Conservation (phyloP, 306 rosid species). For the Trichosanthes truncata region DNA sequence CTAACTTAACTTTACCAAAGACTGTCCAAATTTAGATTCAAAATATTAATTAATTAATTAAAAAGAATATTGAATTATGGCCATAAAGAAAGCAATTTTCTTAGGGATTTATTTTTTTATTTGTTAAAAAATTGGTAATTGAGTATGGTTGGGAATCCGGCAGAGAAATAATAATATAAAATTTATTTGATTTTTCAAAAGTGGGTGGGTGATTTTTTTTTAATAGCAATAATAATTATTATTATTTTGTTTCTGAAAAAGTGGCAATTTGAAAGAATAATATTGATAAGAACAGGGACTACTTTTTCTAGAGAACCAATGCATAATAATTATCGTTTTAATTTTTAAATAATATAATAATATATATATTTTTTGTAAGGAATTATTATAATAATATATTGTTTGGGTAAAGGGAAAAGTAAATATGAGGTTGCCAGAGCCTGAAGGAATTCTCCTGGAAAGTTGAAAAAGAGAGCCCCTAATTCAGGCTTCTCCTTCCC, state of each 20-base stretch:
- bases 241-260: constrained; percentile 9
- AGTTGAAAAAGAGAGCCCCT: background rate
- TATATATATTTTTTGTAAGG: background rate
- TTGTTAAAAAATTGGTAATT: constrained; percentile 27
- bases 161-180: constrained; percentile 4
- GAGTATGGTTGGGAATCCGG: constrained; percentile 15
- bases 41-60: constrained; percentile 19
- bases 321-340: constrained; percentile 2
- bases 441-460: constrained; percentile 42
- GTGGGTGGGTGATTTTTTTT: constrained; percentile 10
- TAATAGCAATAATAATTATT: background rate
- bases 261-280: constrained; percentile 11
- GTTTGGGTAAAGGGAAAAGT: constrained; percentile 53
- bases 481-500: background rate
- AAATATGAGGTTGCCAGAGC: constrained; percentile 64
- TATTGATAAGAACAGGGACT: background rate
- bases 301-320: constrained; percentile 3
- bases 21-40: constrained; percentile 61
- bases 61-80: constrained; percentile 30
- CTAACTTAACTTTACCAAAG: constrained; percentile 61
- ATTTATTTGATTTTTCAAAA: constrained; percentile 6
- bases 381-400: constrained; percentile 14
- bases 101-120: constrained; percentile 26
- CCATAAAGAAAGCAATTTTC: constrained; percentile 26
- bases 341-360: background rate